Evolutionary conservation across 2,329 filamentous ascomycete species (phyloP).

Genomic region (Aspergillus melleus): DNA sequence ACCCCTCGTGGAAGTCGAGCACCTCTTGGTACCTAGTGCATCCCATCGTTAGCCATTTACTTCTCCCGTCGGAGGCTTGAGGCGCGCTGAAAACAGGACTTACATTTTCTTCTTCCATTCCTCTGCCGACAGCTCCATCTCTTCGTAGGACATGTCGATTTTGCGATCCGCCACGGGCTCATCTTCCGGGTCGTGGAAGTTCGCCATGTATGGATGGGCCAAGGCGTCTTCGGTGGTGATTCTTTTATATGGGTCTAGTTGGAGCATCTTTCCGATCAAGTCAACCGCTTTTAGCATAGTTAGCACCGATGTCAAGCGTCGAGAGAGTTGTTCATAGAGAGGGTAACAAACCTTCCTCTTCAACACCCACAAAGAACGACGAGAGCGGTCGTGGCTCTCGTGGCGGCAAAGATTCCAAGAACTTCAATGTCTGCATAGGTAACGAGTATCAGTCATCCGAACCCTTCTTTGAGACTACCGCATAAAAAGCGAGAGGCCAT

Average conservation of each 20-base stretch:
- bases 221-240: background rate
- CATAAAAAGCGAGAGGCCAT: background rate
- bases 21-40: background rate
- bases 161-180: background rate
- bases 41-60: too few relatives aligned
- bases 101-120: background rate
- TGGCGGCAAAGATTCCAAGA: background rate
- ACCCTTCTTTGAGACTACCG: background rate
- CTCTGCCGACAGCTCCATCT: background rate
- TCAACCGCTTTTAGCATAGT: background rate
- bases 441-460: background rate
- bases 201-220: background rate
- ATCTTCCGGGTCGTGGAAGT: background rate
- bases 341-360: background rate
- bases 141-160: background rate
- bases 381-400: background rate
- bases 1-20: background rate
- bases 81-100: background rate
- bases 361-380: background rate
- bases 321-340: too few relatives aligned
- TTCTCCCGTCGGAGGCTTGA: too few relatives aligned
- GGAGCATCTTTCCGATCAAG: background rate
- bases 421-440: background rate
- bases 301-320: background rate
- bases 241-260: background rate